Evolutionary conservation across 495 filamentous ascomycete species (phyloP).

Genomic region (Neurospora sp.): DNA sequence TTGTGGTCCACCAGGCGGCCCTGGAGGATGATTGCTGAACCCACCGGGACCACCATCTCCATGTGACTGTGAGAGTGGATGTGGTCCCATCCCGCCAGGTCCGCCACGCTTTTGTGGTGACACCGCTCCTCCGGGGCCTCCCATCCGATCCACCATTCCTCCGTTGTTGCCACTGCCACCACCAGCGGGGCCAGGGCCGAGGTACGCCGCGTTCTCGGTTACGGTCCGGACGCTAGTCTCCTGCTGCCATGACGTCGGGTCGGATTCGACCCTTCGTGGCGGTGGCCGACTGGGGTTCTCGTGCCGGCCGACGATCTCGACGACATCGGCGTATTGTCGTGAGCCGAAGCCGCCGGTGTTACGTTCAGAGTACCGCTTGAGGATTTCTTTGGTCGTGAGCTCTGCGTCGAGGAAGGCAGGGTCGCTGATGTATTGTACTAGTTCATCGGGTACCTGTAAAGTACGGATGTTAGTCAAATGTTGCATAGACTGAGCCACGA

Average conservation of each 20-base stretch:
- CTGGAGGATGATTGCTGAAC: constrained; percentile 2
- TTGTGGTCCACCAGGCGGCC: background rate
- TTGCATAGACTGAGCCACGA: background rate
- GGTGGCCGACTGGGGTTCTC: constrained; percentile 36
- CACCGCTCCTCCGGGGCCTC: constrained; percentile 15
- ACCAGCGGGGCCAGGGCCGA: background rate
- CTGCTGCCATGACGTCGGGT: constrained; percentile 67
- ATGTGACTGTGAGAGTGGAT: background rate
- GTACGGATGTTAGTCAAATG: constrained; percentile 11
- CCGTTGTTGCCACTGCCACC: background rate
- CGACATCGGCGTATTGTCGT: constrained; percentile 46
- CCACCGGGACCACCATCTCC: constrained; percentile 19
- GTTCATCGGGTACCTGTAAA: constrained; percentile 77
- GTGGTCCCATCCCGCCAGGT: background rate
- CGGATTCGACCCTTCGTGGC: constrained; percentile 59
- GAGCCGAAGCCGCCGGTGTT: constrained; percentile 44
- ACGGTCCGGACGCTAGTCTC: constrained; percentile 74
- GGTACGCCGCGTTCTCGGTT: constrained; percentile 44
- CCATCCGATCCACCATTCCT: background rate
- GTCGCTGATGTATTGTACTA: constrained; percentile 77
- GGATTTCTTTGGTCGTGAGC: constrained; percentile 92
- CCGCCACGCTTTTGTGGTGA: constrained; percentile 33
- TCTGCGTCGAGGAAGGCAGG: constrained; percentile 73
- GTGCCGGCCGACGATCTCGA: constrained; percentile 42
- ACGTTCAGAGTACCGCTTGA: constrained; percentile 78